phyloP scores from a whole-genome alignment of 2,329 filamentous ascomycete genomes.

The Botrytis deweyae region DNA sequence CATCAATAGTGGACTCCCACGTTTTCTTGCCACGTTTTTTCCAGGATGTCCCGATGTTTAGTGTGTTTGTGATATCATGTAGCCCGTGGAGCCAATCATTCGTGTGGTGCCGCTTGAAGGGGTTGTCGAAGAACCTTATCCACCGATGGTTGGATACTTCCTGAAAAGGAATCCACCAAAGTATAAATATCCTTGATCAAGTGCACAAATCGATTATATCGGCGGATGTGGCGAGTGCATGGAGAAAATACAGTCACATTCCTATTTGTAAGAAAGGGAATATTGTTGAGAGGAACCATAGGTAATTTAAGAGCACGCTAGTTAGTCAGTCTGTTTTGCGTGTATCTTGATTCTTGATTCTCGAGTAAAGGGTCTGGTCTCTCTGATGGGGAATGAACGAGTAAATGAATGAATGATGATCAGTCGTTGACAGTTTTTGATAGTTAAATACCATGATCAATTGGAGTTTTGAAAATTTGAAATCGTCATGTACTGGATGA shows the following conservation, averaged over 20 bases:
- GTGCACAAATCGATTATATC: conserved; percentile 11
- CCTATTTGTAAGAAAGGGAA: not conserved
- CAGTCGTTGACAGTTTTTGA: not conserved
- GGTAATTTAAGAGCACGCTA: not conserved
- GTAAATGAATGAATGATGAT: not conserved
- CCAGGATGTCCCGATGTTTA: conserved; percentile 4
- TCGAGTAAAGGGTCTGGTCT: not conserved
- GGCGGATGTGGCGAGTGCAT: conserved; percentile 17
- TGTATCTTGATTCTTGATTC: not conserved
- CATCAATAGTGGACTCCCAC: conserved; percentile 21
- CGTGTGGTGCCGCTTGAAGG: not conserved
- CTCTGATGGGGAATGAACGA: no score
- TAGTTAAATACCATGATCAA: not conserved
- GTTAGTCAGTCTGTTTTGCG: not conserved
- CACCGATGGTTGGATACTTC: not conserved
- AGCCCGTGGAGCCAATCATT: not conserved
- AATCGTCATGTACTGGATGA: not conserved
- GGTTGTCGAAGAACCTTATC: not conserved
- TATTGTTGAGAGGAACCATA: not conserved
- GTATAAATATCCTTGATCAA: not conserved
- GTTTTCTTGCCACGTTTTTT: conserved; percentile 20
- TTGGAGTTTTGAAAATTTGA: not conserved
- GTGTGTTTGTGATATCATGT: not conserved
- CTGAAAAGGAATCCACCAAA: not conserved
- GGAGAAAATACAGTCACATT: conserved; percentile 3